Evolutionary conservation across 2,329 filamentous ascomycete species (phyloP), one percentile per base, ranked within the genome.

Genomic region (Magnaporthiopsis poae): DNA sequence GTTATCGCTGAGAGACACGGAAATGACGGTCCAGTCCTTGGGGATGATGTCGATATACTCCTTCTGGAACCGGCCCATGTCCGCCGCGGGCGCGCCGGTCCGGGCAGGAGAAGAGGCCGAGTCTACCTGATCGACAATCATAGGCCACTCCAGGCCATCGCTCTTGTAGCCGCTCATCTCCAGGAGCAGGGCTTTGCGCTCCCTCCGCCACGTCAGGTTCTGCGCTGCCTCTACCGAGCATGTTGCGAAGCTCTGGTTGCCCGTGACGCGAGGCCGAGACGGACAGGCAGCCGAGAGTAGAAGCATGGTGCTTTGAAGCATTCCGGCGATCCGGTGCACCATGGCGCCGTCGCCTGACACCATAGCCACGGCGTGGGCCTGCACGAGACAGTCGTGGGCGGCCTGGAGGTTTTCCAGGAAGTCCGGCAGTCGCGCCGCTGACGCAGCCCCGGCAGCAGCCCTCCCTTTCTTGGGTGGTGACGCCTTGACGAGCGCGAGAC

Each of bases 21-120:
- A 98, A 12, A 99, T 80, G 1, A 93, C 90, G 62, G 88, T 92
- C 95, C 95, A 99, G 8, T 84, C 81, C 59, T 81, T 78, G 0
- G 95, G 96, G 7, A 99, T 87, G 64, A 94, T 89, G 72, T 97
- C 90, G 64, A 97, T 83, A 71, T 92, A 96, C 62, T 93, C 86
- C 69, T 84, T 82, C 74, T 94, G 90, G 72, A 96, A 96, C 33
- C 82, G 81, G 61, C 80, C 77, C 72, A 87, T 82, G 69, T 88
- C 82, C 2, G 59, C 46, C 18, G 13, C 15, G 15, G 63, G 63
- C 15, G 63, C 46, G 36, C 52, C 46, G 25, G 46, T 25, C 29
- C 63, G 46, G n/a, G 25, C 46, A 25, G 63, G 63, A 64, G 63
- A 64, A 5, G 46, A 56, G 21, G 5, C 4, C 21, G 46, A 1